Conservation (phyloP, 768 basidiomycete genomes). For the Cystofilobasidium capitatum region DNA sequence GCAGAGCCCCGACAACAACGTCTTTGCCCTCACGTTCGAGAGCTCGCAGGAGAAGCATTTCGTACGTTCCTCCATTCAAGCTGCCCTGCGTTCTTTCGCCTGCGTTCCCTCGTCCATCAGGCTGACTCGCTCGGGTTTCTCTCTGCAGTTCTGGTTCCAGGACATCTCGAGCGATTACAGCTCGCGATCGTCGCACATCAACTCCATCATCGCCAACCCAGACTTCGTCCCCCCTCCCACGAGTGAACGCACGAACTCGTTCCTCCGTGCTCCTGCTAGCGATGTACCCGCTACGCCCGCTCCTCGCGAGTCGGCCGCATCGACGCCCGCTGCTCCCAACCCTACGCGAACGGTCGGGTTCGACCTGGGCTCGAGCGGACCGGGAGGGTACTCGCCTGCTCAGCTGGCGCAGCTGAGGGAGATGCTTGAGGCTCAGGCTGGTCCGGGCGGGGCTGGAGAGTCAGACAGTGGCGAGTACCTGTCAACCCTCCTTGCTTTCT, state of each 20-base stretch:
- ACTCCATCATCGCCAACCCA: constrained; percentile 22
- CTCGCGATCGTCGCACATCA: neutral
- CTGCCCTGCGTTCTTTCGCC: no score
- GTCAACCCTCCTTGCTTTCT: neutral
- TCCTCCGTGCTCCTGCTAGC: neutral
- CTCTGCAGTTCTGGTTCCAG: constrained; percentile 26
- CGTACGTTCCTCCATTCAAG: neutral
- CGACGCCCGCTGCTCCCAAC: constrained; percentile 24
- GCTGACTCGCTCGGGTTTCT: no score
- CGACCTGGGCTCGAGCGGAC: neutral
- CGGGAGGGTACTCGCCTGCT: constrained; percentile 10
- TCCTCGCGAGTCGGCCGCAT: neutral
- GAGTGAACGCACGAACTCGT: neutral
- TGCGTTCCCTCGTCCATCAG: no score
- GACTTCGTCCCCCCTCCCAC: constrained; percentile 6
- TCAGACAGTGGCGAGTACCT: constrained; percentile 22
- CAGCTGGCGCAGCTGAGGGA: constrained; percentile 23
- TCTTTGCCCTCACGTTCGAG: constrained; percentile 20
- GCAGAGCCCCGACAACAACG: constrained; percentile 15
- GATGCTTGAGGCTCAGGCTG: constrained; percentile 20
- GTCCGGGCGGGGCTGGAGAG: neutral
- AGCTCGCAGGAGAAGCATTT: constrained; percentile 18
- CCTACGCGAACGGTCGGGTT: constrained; percentile 19
- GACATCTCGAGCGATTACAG: constrained; percentile 6
- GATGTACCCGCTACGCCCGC: neutral